Base-by-base conservation (phyloP, 306 rosid genomes). In the Calophaca sinica region DNA sequence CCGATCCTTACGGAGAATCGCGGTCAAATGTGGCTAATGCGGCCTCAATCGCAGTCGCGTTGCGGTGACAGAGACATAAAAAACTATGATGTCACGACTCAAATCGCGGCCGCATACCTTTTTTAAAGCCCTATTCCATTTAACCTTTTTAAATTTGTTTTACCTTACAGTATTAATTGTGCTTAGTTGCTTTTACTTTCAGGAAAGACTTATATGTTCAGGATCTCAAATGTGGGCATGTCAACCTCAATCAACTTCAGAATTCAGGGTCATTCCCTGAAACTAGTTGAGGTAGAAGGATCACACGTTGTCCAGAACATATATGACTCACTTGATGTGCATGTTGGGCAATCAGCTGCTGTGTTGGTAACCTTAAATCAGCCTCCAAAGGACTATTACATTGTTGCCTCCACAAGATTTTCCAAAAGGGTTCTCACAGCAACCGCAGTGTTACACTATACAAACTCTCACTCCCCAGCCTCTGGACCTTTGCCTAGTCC, bases 281-380 rank as follows among this genome's bases (percentile, higher is more conserved):
- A 92, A 82, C 81, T 94, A 51, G 92, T 92, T 11, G 99, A 94
- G 81, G 87, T 88, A 5, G 99, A 94, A 89, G 99, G 99, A n/a
- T 92, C 99, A 35, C 98, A 92, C 81, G 67, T 88, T 31, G 11
- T 90, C 29, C 98, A 94, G 73, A 92, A 87, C 77, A 44, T n/a
- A 26, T 94, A 94, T 2, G 96, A 94, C 73, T 87, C 96, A 13
- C 96, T 94, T 68, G 99, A 94, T 71, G 87, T 94, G 12, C 99
- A 94, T 80, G 97, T 92, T 74, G 99, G 99, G 9, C 99, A 94
- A 86, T 92, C 97, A 2, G 72, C 83, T 28, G 42, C 96, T 1
- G 89, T 90, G 32, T 76, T 94, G 73, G 97, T 94, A 54, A 87
- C 93, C 80, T 89, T 94, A 66, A 78, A 90, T 67, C 92, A 92